Conservation (phyloP, 78 protist genomes). For the Paulinella micropora region DNA sequence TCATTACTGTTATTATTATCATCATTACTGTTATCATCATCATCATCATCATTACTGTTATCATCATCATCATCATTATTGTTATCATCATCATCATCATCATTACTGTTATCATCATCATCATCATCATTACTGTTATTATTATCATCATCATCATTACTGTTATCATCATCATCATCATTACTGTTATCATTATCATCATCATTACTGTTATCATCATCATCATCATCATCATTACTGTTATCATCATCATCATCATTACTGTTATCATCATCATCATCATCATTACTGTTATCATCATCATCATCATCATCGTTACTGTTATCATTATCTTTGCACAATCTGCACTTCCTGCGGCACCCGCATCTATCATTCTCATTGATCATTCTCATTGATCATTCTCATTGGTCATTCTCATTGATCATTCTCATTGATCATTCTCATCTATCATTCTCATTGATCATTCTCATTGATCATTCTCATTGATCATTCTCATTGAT, state of each 20-base stretch:
- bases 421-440: no score
- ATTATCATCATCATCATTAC: background rate
- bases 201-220: background rate
- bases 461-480: no score
- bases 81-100: background rate
- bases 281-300: background rate
- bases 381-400: no score
- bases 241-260: background rate
- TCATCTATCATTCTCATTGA: no score
- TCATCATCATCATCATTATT: background rate
- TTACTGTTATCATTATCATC: background rate
- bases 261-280: background rate
- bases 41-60: background rate
- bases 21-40: background rate
- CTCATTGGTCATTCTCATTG: no score
- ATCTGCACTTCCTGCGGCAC: no score
- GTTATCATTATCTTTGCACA: background rate
- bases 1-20: background rate
- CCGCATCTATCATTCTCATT: no score
- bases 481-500: no score
- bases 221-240: background rate
- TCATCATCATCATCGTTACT: background rate
- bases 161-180: background rate
- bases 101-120: background rate
- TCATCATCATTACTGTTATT: background rate